phyloP scores from a whole-genome alignment of 345 rosid species.

The Boechera divaricarpa region DNA sequence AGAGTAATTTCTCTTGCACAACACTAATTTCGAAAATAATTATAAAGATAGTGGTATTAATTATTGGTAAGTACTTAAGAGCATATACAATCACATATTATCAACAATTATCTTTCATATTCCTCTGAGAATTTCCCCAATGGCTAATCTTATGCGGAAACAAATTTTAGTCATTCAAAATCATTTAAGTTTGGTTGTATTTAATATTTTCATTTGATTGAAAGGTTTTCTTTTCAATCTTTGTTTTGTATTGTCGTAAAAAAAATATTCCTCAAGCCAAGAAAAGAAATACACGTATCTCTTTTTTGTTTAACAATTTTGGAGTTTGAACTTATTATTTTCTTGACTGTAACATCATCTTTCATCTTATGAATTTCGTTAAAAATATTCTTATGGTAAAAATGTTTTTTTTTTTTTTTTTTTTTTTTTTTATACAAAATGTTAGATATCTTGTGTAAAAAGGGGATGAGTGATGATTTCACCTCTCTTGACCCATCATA shows the following conservation, averaged over 20 bases:
- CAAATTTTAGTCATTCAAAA: neutral
- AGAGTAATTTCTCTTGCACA: constrained; percentile 22
- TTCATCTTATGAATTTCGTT: neutral
- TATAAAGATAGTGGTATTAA: neutral
- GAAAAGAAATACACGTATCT: no score
- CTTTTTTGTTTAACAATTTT: no score
- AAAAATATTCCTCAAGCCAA: no score
- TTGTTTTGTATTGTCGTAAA: no score
- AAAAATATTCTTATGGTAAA: neutral
- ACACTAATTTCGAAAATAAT: constrained; percentile 18
- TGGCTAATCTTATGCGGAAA: neutral
- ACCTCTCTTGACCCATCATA: constrained; percentile 44
- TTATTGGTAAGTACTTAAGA: constrained; percentile 29
- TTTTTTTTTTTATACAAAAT: neutral
- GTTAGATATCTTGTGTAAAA: neutral
- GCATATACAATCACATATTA: neutral
- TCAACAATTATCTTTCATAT: constrained; percentile 10
- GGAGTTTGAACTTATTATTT: no score
- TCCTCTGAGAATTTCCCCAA: neutral
- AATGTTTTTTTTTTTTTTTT: neutral
- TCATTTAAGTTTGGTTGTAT: no score
- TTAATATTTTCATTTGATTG: no score
- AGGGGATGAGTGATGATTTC: constrained; percentile 35
- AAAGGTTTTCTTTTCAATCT: no score
- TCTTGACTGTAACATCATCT: no score